Evolutionary conservation across 2,329 filamentous ascomycete species (phyloP).

Genomic region (Didymella keratinophila): DNA sequence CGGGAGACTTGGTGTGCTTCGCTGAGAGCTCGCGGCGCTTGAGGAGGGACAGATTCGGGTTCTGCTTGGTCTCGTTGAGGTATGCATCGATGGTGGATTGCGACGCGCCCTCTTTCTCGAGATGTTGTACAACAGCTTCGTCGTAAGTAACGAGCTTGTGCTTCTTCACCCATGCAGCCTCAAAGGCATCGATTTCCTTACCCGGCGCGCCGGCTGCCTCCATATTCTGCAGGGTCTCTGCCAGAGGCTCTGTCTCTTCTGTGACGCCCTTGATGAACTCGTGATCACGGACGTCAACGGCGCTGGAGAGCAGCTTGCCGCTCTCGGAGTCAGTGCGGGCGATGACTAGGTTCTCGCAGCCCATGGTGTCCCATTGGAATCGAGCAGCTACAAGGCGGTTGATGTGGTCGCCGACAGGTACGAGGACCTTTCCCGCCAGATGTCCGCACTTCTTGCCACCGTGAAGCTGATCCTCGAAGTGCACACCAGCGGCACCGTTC

Average conservation of each 20-base stretch:
- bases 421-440: conserved; percentile 92
- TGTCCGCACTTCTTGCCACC: conserved; percentile 99
- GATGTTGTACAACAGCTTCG: conserved; percentile 82
- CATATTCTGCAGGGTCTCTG: conserved; percentile 90
- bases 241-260: conserved; percentile 79
- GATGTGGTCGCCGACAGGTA: conserved; percentile 94
- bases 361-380: conserved; percentile 99
- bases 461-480: conserved; percentile 97
- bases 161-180: conserved; percentile 86
- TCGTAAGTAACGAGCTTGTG: conserved; percentile 90
- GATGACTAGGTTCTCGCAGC: conserved; percentile 91
- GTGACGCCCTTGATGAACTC: conserved; percentile 93
- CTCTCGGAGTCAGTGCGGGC: conserved; percentile 96
- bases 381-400: conserved; percentile 90
- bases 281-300: conserved; percentile 92
- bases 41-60: conserved; percentile 79
- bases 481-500: conserved; percentile 93
- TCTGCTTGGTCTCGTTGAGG: conserved; percentile 65
- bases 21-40: conserved; percentile 77
- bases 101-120: conserved; percentile 70
- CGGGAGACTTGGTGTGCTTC: conserved; percentile 69
- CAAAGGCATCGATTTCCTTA: conserved; percentile 82
- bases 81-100: conserved; percentile 73
- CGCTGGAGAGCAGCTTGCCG: conserved; percentile 86
- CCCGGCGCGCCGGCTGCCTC: conserved; percentile 80